A percentile compares a stretch with the other conserved stretches of the same genome.
phyloP scores from a whole-genome alignment of 2,329 filamentous ascomycete genomes.

The Monilinia fructigena region DNA sequence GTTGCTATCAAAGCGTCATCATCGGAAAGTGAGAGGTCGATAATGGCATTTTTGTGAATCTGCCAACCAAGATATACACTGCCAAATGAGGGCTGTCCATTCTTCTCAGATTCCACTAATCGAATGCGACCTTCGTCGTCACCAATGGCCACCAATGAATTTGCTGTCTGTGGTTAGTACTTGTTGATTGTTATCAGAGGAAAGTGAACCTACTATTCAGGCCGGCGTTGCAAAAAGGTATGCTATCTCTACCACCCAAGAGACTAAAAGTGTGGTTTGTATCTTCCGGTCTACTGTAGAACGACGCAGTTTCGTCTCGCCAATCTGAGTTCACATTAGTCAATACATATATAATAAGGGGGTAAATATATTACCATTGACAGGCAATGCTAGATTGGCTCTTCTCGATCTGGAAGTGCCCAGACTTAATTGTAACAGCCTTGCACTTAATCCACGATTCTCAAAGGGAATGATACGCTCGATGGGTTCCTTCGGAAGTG shows the following conservation, averaged over 20 bases:
- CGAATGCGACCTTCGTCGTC: conserved; percentile 67
- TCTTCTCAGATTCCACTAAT: conserved; percentile 58
- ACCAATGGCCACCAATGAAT: conserved; percentile 66
- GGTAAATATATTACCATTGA: conserved; percentile 33
- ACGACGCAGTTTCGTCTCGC: conserved; percentile 39
- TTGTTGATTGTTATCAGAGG: conserved; percentile 20
- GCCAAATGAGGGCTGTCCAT: conserved; percentile 52
- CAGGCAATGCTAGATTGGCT: conserved; percentile 33
- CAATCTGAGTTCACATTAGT: conserved; percentile 35
- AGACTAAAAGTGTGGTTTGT: conserved; percentile 36
- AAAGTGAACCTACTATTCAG: conserved; percentile 57
- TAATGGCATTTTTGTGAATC: conserved; percentile 68
- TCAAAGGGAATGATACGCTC: conserved; percentile 32
- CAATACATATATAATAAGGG: not conserved
- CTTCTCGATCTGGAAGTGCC: conserved; percentile 29
- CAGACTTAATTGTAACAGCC: conserved; percentile 34
- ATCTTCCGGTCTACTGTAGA: conserved; percentile 38
- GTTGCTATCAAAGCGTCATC: conserved; percentile 67
- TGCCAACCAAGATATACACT: conserved; percentile 57
- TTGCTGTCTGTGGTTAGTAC: conserved; percentile 46
- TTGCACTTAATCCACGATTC: conserved; percentile 33
- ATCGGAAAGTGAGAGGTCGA: conserved; percentile 67
- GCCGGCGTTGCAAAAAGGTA: conserved; percentile 65
- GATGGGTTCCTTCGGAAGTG: conserved; percentile 18
- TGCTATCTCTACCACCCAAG: conserved; percentile 31